These are phyloP conservation scores for Fragaria nilgerrensis DNA, from an alignment of 306 rosid genomes.

Conservation along the genomic window DNA sequence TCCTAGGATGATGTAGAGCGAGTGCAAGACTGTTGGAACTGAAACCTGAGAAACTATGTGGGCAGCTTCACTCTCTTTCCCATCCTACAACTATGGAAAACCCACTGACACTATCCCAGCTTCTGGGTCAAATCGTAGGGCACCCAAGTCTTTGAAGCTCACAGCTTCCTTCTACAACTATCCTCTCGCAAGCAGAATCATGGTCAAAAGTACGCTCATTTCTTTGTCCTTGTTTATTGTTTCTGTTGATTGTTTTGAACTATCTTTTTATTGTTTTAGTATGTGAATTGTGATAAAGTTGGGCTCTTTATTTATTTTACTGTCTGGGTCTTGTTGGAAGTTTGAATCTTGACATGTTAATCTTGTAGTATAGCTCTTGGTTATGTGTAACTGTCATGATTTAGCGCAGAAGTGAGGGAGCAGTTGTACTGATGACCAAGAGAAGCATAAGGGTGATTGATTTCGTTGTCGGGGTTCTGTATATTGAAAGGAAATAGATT, in stretches of 20 bases:
- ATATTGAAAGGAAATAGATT: neutral
- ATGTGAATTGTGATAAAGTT: neutral
- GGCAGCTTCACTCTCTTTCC: conserved; percentile 28
- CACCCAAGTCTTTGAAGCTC: conserved; percentile 32
- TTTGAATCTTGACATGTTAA: no score
- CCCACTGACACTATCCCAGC: conserved; percentile 1
- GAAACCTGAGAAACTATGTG: neutral
- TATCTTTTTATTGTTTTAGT: neutral
- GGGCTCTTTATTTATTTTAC: neutral
- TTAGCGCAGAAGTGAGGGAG: neutral
- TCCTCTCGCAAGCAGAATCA: conserved; percentile 78
- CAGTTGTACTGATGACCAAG: neutral
- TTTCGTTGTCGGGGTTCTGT: neutral
- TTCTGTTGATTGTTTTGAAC: neutral
- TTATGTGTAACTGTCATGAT: neutral
- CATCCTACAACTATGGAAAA: conserved; percentile 21
- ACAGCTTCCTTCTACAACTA: conserved; percentile 55
- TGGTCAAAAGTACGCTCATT: conserved; percentile 50
- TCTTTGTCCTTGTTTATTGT: neutral
- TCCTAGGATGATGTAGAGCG: neutral
- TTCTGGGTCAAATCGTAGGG: neutral
- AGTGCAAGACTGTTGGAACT: neutral
- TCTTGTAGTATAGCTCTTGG: neutral
- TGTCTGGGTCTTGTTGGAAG: neutral
- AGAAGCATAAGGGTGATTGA: neutral